Percentiles rank a stretch among this genome's conserved stretches.
Conservation (phyloP, 176 grass and related monocot species). For the Elaeis guineensis region DNA sequence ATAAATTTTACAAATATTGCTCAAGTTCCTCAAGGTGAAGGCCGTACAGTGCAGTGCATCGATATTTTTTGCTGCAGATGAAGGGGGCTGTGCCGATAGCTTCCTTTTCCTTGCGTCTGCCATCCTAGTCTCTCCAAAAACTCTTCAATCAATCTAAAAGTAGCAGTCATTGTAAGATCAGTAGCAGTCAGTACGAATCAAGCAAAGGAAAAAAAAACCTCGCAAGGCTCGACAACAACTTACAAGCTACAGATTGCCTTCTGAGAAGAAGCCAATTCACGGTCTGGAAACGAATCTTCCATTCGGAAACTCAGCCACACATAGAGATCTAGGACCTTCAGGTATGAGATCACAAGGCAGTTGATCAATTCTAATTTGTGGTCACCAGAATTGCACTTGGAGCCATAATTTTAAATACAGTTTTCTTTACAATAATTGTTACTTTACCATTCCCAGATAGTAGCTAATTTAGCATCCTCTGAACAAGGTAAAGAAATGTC, state of each 20-base stretch:
- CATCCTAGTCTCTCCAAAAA: constrained; percentile 16
- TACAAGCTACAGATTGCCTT: constrained; percentile 95
- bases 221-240: constrained; percentile 12
- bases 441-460: too few relatives aligned
- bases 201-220: not conserved
- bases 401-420: not conserved
- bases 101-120: not conserved
- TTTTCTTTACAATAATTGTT: too few relatives aligned
- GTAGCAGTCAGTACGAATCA: not conserved
- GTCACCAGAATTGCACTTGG: too few relatives aligned
- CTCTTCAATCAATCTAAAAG: constrained; percentile 17
- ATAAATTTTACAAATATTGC: too few relatives aligned
- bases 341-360: not conserved
- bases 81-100: not conserved
- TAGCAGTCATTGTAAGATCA: not conserved
- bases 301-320: constrained; percentile 91
- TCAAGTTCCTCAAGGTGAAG: not conserved
- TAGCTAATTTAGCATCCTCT: too few relatives aligned
- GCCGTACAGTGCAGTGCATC: not conserved
- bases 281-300: constrained; percentile 92
- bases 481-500: too few relatives aligned
- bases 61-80: constrained; percentile 5
- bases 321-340: constrained; percentile 93
- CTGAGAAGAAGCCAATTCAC: constrained; percentile 69
- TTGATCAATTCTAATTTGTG: not conserved